Percentiles rank a stretch among this genome's conserved stretches.
Evolutionary conservation across 2,329 filamentous ascomycete species (phyloP).

Genomic region (Trichoderma lentiforme): DNA sequence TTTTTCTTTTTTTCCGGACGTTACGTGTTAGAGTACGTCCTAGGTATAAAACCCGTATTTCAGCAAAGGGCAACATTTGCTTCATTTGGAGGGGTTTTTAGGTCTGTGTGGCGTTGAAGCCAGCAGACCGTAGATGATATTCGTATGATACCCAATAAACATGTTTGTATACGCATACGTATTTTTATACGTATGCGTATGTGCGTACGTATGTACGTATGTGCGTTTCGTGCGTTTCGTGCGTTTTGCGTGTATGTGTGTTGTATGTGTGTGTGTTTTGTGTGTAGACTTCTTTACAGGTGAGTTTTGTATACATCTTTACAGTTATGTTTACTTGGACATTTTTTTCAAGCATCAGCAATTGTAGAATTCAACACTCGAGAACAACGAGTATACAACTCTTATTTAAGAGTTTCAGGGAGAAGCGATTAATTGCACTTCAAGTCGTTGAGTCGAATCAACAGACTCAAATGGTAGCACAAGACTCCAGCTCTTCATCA

Average conservation of each 20-base stretch:
- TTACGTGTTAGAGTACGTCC: conserved; percentile 13
- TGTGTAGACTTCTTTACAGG: neutral
- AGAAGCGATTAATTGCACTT: neutral
- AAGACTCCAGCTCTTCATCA: neutral
- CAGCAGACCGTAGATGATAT: conserved; percentile 21
- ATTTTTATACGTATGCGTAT: conserved; percentile 23
- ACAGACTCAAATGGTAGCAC: neutral
- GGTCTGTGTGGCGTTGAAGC: conserved; percentile 26
- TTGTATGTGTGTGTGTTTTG: conserved; percentile 3
- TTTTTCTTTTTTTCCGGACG: conserved; percentile 2
- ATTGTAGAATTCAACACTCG: neutral
- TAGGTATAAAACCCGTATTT: conserved; percentile 20
- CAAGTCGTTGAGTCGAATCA: neutral
- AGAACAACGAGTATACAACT: neutral
- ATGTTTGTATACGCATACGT: conserved; percentile 22
- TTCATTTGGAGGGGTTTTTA: conserved; percentile 12
- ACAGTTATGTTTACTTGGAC: neutral
- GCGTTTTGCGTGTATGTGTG: conserved; percentile 19
- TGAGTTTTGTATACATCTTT: too few relatives aligned
- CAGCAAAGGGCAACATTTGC: neutral
- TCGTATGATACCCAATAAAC: conserved; percentile 19
- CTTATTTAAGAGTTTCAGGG: neutral
- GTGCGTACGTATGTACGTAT: conserved; percentile 25
- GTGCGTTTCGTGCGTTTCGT: neutral
- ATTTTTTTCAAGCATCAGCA: neutral